These are phyloP conservation scores for Aspergillus sclerotioniger DNA, from an alignment of 495 filamentous ascomycete genomes.

Conservation along the genomic window DNA sequence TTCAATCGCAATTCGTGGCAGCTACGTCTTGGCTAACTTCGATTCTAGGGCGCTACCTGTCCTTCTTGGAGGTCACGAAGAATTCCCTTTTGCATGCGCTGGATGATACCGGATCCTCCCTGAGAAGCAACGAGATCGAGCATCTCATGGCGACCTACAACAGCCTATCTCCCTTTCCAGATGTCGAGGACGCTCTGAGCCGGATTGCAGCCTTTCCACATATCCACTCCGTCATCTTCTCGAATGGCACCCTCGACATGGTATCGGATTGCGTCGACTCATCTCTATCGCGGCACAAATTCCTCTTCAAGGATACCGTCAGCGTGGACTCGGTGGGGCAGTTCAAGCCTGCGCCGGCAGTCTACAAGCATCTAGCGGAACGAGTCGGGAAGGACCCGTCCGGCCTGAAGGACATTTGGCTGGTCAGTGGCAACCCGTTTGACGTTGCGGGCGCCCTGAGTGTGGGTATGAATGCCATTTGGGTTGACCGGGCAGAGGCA, in stretches of 20 bases:
- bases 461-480: conserved; percentile 58
- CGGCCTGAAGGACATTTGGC: conserved; percentile 58
- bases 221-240: conserved; percentile 65
- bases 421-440: conserved; percentile 78
- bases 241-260: conserved; percentile 69
- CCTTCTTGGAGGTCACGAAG: conserved; percentile 64
- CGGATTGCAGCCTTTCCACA: conserved; percentile 35
- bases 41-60: conserved; percentile 53
- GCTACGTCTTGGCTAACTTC: not conserved
- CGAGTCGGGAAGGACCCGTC: conserved; percentile 48
- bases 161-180: conserved; percentile 65
- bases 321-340: conserved; percentile 57
- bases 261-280: conserved; percentile 59
- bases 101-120: conserved; percentile 46
- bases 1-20: conserved; percentile 1
- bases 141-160: conserved; percentile 66
- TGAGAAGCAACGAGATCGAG: conserved; percentile 41
- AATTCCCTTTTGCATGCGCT: conserved; percentile 64
- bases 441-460: conserved; percentile 58
- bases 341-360: conserved; percentile 69
- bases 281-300: conserved; percentile 49
- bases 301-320: conserved; percentile 55
- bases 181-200: conserved; percentile 55
- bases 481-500: conserved; percentile 60
- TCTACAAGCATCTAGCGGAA: conserved; percentile 59